Evolutionary conservation across 805 yeast species (phyloP).

Genomic region (Tetrapisispora phaffii): DNA sequence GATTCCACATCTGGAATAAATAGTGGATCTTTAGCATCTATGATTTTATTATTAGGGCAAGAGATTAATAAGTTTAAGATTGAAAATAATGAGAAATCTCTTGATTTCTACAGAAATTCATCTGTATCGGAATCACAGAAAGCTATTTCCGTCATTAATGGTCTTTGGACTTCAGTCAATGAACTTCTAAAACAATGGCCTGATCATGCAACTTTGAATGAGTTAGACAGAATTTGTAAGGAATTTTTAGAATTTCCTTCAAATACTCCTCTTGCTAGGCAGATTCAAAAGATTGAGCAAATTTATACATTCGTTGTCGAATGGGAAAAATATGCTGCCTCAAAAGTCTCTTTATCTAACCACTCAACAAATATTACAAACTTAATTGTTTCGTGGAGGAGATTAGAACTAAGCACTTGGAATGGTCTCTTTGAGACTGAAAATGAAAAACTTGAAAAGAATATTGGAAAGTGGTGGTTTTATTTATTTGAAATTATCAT

Average conservation of each 20-base stretch:
- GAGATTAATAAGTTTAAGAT: constrained; percentile 27
- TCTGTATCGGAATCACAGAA: constrained; percentile 49
- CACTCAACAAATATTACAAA: constrained; percentile 50
- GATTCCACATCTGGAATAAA: constrained; percentile 18
- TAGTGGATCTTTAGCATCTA: constrained; percentile 29
- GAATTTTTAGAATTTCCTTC: constrained; percentile 60
- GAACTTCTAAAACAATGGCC: constrained; percentile 69
- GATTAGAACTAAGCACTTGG: constrained; percentile 81
- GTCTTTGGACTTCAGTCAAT: constrained; percentile 36
- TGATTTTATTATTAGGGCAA: constrained; percentile 28
- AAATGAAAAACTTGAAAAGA: constrained; percentile 37
- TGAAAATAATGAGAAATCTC: constrained; percentile 9
- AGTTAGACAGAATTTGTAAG: constrained; percentile 48
- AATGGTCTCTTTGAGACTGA: constrained; percentile 61
- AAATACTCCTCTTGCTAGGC: constrained; percentile 63
- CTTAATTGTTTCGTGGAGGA: constrained; percentile 84
- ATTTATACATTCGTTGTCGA: constrained; percentile 73
- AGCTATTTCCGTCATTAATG: constrained; percentile 43
- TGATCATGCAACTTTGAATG: constrained; percentile 82
- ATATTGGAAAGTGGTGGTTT: constrained; percentile 82
- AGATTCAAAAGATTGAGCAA: constrained; percentile 77
- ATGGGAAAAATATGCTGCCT: constrained; percentile 89
- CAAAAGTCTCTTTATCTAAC: constrained; percentile 53
- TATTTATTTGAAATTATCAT: constrained; percentile 75
- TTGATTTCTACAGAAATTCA: constrained; percentile 59